Conservation (phyloP, 1,284 basidiomycete genomes). For the Neonothopanus nambi region DNA sequence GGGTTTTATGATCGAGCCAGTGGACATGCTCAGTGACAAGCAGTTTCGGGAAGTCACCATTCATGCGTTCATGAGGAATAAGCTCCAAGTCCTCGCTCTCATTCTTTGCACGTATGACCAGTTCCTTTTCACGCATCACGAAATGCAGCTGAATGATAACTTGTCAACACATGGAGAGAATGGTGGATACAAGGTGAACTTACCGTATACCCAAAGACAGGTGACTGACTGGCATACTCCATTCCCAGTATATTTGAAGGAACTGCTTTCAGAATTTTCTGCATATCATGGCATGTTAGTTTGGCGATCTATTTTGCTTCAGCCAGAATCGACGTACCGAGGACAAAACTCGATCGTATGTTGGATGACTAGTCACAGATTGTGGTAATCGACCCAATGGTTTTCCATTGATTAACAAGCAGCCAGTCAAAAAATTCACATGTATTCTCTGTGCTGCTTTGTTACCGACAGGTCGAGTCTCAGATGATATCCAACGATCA, state of each 20-base stretch:
- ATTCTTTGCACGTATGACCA: no score
- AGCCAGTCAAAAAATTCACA: conserved; percentile 41
- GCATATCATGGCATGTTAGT: no score
- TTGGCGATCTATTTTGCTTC: no score
- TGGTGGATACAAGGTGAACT: no score
- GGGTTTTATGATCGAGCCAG: conserved; percentile 36
- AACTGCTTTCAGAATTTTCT: conserved; percentile 35
- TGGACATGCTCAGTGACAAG: conserved; percentile 35
- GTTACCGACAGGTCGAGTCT: neutral
- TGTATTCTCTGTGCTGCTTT: conserved; percentile 27
- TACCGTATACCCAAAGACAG: conserved; percentile 27
- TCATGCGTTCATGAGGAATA: conserved; percentile 35
- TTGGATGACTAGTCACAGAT: no score
- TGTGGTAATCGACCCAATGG: conserved; percentile 37
- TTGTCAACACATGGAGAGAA: no score
- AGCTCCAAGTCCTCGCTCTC: conserved; percentile 38
- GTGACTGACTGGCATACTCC: conserved; percentile 32
- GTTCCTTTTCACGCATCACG: no score
- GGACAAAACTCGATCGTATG: no score
- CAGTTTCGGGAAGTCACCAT: conserved; percentile 35
- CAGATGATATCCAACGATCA: neutral
- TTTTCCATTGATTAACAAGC: conserved; percentile 41
- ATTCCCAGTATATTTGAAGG: conserved; percentile 34
- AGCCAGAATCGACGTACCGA: no score
- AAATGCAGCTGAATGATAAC: no score